These are phyloP conservation scores for Verticillium isaacii DNA, from an alignment of 2,329 filamentous ascomycete genomes.

Conservation along the genomic window DNA sequence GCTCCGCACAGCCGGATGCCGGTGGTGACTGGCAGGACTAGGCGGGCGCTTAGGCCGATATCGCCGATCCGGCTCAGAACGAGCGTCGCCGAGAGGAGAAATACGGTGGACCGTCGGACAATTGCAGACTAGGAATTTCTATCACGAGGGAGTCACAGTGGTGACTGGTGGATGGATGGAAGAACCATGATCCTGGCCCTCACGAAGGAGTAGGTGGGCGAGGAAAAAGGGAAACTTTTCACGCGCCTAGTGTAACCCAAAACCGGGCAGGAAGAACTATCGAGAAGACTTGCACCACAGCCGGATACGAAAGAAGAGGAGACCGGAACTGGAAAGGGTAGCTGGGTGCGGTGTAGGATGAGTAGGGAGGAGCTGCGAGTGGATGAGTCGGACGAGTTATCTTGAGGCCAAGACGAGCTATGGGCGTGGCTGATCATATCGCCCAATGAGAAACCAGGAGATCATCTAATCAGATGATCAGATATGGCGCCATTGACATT, in stretches of 20 bases:
- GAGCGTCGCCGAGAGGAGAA: background rate
- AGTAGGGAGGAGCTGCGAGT: background rate
- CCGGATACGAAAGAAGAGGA: constrained; percentile 2
- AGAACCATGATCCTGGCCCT: background rate
- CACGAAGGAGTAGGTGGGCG: background rate
- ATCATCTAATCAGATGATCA: constrained; percentile 16
- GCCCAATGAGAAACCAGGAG: constrained; percentile 5
- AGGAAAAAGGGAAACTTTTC: background rate
- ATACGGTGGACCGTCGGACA: background rate
- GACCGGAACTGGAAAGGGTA: background rate
- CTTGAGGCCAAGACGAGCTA: background rate
- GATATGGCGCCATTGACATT: constrained; percentile 9
- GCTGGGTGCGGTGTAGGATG: background rate
- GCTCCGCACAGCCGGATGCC: background rate
- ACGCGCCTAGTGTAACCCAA: background rate
- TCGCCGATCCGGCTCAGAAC: background rate
- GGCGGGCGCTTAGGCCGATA: background rate
- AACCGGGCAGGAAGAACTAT: constrained; percentile 1
- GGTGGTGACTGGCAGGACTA: background rate
- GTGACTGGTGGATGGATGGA: background rate
- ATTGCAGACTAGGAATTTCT: background rate
- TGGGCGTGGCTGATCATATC: constrained; percentile 1
- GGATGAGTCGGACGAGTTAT: constrained; percentile 1
- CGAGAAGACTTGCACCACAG: background rate
- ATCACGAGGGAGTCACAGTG: background rate